A percentile compares a stretch with the other conserved stretches of the same genome.
Evolutionary conservation across 2,329 filamentous ascomycete species (phyloP).

Genomic region (Cytospora piceae): DNA sequence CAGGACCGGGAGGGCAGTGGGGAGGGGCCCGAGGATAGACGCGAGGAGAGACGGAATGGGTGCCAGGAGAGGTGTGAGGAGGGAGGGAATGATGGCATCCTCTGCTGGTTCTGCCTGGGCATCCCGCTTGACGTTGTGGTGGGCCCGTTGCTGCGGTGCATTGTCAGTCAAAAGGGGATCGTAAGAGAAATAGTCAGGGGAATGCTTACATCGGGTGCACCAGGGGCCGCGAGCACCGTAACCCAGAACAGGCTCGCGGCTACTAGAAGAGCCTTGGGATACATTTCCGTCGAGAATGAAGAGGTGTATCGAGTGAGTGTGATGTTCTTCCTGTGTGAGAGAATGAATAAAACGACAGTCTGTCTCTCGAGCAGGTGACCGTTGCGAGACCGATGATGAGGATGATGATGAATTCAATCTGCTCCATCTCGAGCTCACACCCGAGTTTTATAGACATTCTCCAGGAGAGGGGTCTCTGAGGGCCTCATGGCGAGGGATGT

Average conservation of each 20-base stretch:
- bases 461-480: not conserved
- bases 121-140: not conserved
- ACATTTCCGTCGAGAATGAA: constrained; percentile 5
- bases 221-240: constrained; percentile 16
- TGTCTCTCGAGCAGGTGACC: constrained; percentile 20
- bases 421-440: constrained; percentile 18
- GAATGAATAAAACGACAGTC: not conserved
- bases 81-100: not conserved
- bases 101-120: not conserved
- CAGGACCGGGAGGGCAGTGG: too few species aligned
- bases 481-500: constrained; percentile 21
- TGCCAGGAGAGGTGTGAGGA: not conserved
- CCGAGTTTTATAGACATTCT: constrained; percentile 23
- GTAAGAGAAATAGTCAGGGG: not conserved
- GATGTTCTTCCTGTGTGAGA: not conserved
- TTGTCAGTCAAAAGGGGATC: not conserved
- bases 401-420: constrained; percentile 9
- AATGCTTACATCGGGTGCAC: constrained; percentile 9
- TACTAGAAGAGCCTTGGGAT: constrained; percentile 13
- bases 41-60: constrained; percentile 1
- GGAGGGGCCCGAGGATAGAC: not conserved
- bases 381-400: constrained; percentile 13
- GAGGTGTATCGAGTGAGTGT: constrained; percentile 15
- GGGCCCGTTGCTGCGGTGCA: not conserved
- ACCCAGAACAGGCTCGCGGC: constrained; percentile 11